Percentiles rank a stretch among this genome's conserved stretches.
Evolutionary conservation across 352 stramenopile genomes (phyloP).

Genomic region (Ophiocytium majus): DNA sequence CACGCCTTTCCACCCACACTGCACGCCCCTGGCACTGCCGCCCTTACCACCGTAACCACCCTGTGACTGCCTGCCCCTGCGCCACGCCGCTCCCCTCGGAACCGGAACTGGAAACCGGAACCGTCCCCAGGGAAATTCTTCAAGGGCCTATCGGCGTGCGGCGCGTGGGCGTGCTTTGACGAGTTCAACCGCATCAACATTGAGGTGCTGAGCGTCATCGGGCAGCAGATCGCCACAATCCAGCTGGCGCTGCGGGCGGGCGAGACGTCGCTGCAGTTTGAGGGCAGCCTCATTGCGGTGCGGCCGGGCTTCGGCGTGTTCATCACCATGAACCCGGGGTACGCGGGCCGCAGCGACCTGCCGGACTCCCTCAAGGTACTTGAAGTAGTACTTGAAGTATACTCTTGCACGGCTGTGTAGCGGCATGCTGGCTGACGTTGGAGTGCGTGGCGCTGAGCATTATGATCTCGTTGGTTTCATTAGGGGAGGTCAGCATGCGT

Average conservation of each 20-base stretch:
- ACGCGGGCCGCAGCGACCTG: constrained; percentile 72
- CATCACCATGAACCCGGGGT: constrained; percentile 92
- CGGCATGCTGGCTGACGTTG: too few species aligned
- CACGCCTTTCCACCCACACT: too few species aligned
- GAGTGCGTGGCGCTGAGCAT: too few species aligned
- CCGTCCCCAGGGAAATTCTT: constrained; percentile 79
- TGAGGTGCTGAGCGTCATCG: constrained; percentile 89
- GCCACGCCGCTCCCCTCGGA: too few species aligned
- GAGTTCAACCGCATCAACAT: constrained; percentile 95
- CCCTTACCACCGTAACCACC: too few species aligned
- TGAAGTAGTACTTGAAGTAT: too few species aligned
- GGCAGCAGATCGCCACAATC: constrained; percentile 76
- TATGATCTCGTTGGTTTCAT: too few species aligned
- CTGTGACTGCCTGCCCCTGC: too few species aligned
- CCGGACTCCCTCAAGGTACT: constrained; percentile 78
- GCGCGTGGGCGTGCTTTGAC: constrained; percentile 91
- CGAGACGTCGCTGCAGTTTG: constrained; percentile 79
- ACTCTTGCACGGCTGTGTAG: too few species aligned
- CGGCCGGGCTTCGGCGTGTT: constrained; percentile 85
- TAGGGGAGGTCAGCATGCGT: too few species aligned
- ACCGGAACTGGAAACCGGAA: too few species aligned
- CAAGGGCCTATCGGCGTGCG: constrained; percentile 76
- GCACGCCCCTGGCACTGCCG: too few species aligned
- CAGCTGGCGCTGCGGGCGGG: constrained; percentile 62
- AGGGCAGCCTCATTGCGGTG: constrained; percentile 82